Conservation (phyloP, 2,329 filamentous ascomycete species). For the Colletotrichum sp. region DNA sequence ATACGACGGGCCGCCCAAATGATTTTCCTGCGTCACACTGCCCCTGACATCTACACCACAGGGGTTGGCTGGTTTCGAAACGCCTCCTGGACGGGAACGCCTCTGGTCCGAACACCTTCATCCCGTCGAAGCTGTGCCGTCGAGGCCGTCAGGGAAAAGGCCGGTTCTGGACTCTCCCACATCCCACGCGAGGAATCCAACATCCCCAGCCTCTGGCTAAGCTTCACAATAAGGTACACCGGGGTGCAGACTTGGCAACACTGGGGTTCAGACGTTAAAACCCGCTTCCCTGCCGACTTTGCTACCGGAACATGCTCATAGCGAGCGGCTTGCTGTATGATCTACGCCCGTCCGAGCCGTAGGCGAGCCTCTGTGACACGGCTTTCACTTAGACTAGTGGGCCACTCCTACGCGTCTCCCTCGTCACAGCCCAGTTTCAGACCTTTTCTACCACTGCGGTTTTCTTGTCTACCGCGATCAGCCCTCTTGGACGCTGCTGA, state of each 20-base stretch:
- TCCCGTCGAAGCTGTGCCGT: not conserved
- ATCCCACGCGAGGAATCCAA: not conserved
- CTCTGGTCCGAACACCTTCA: slow-evolving; percentile 15
- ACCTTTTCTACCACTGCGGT: not conserved
- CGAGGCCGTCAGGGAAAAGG: not conserved
- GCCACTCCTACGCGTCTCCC: slow-evolving; percentile 11
- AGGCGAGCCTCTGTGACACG: not conserved
- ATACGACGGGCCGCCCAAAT: not conserved
- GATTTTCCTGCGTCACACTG: not conserved
- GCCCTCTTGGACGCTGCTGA: not conserved
- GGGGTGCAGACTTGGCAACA: slow-evolving; percentile 18
- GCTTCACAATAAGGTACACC: slow-evolving; percentile 20
- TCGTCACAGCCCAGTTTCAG: slow-evolving; percentile 22
- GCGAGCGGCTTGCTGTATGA: slow-evolving; percentile 16
- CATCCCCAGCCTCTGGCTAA: not conserved
- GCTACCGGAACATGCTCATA: slow-evolving; percentile 18
- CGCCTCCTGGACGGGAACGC: slow-evolving; percentile 12
- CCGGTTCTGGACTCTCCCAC: slow-evolving; percentile 1
- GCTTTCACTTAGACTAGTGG: slow-evolving; percentile 13
- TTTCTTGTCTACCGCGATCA: not conserved
- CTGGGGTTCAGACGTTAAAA: not conserved
- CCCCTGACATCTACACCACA: not conserved
- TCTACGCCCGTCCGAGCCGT: slow-evolving; percentile 4
- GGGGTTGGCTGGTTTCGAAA: slow-evolving; percentile 18
- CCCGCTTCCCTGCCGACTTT: slow-evolving; percentile 11